These are phyloP conservation scores for Achlya hypogyna DNA, from an alignment of 352 stramenopile genomes.

Conservation along the genomic window DNA sequence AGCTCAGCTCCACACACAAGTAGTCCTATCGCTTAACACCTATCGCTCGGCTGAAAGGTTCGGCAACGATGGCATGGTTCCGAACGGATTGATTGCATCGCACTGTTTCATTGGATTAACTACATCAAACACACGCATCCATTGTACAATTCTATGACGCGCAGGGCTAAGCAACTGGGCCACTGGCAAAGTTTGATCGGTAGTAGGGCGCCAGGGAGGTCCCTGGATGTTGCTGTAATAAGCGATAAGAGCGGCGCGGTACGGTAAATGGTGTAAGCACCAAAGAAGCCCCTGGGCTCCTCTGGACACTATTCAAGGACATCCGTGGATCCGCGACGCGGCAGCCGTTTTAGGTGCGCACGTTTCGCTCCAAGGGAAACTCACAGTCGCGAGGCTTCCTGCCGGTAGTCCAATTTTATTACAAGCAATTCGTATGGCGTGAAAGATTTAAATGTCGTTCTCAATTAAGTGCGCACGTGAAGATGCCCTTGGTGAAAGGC, in stretches of 20 bases:
- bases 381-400: not conserved
- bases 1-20: too few species aligned
- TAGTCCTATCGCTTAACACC: too few species aligned
- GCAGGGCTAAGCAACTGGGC: too few species aligned
- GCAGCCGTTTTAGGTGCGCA: not conserved
- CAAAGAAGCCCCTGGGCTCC: too few species aligned
- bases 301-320: not conserved
- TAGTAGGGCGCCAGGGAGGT: not conserved
- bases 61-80: too few species aligned
- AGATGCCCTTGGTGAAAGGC: not conserved
- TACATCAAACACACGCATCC: too few species aligned
- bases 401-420: not conserved
- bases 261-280: too few species aligned
- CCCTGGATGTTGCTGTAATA: not conserved
- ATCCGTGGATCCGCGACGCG: not conserved
- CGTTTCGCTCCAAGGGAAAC: not conserved
- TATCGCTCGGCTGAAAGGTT: too few species aligned
- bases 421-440: not conserved
- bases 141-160: too few species aligned
- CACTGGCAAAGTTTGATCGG: not conserved
- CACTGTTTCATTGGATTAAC: too few species aligned
- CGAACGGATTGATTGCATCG: too few species aligned
- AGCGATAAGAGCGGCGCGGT: not conserved
- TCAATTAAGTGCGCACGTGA: constrained; percentile 8
- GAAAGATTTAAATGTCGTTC: not conserved